phyloP scores from a whole-genome alignment of 805 yeast genomes.

The Wickerhamomyces mucosus region DNA sequence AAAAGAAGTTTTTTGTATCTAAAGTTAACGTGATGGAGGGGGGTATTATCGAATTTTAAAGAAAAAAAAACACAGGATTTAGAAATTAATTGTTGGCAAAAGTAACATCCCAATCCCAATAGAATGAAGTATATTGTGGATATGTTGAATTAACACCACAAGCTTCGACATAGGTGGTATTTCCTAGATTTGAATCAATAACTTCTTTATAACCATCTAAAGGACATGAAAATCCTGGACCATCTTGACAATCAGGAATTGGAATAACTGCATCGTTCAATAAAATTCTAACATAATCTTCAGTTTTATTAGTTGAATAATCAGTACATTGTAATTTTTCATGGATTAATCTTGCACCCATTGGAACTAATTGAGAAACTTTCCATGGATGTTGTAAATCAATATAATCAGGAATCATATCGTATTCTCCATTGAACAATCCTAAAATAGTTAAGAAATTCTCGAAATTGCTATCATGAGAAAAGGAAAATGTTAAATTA shows the following conservation, averaged over 20 bases:
- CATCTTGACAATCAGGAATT: slow-evolving; percentile 34
- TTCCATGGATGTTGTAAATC: slow-evolving; percentile 39
- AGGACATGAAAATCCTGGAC: slow-evolving; percentile 46
- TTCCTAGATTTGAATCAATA: slow-evolving; percentile 22
- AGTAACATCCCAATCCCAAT: slow-evolving; percentile 17
- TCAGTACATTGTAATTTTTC: slow-evolving; percentile 39
- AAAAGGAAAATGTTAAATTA: slow-evolving; percentile 58
- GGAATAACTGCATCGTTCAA: slow-evolving; percentile 50
- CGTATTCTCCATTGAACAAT: slow-evolving; percentile 26
- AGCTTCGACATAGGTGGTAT: slow-evolving; percentile 21
- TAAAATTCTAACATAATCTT: slow-evolving; percentile 34
- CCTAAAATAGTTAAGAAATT: slow-evolving; percentile 59
- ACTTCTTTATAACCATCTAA: slow-evolving; percentile 24
- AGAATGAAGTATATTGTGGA: slow-evolving; percentile 14
- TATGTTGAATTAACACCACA: slow-evolving; percentile 20
- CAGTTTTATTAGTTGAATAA: slow-evolving; percentile 20
- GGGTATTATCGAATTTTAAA: no score
- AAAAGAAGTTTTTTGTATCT: no score
- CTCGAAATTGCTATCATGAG: slow-evolving; percentile 66
- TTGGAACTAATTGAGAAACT: slow-evolving; percentile 41
- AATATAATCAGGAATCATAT: slow-evolving; percentile 34
- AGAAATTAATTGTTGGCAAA: slow-evolving; percentile 13
- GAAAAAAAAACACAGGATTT: no score
- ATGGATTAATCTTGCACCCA: slow-evolving; percentile 44
- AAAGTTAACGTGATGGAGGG: no score